Conservation (phyloP, 176 grass and related monocot species). For the bread wheat (Triticum aestivum) region IWGSC_CS_RefSeq_v2.1 NC_057806.1:94177301-94177800, state of each 20-base stretch:
- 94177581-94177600: not conserved
- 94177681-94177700: too few species aligned
- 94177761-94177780: too few species aligned
- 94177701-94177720: too few species aligned
- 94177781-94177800: too few species aligned
- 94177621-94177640: too few species aligned
- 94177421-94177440: not conserved
- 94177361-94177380: not conserved
- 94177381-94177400: not conserved
- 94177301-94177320: slow-evolving; percentile 81
- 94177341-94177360: not conserved
- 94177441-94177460: not conserved
- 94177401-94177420: not conserved
- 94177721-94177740: too few species aligned
- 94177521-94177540: not conserved
- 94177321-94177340: slow-evolving; percentile 12
- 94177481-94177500: not conserved
- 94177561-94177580: not conserved
- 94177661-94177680: too few species aligned
- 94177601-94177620: too few species aligned
- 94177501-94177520: not conserved
- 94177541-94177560: not conserved
- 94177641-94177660: too few species aligned
- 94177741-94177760: too few species aligned
- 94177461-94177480: not conserved